A percentile compares a stretch with the other conserved stretches of the same genome.
phyloP scores from a whole-genome alignment of 306 rosid genomes.

The Citrullus amarus region DNA sequence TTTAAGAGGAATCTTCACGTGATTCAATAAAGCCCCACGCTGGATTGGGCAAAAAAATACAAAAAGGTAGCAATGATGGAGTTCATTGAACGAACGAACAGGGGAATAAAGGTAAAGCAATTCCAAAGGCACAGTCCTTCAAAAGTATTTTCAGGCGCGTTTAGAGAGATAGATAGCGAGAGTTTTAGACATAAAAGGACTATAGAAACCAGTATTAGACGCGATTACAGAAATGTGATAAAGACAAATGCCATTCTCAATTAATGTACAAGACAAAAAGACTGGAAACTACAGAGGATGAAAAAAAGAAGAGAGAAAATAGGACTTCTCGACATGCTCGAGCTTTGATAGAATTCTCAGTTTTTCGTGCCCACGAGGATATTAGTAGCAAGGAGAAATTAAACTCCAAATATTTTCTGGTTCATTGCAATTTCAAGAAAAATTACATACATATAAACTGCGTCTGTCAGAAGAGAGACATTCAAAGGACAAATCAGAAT shows the following conservation, averaged over 20 bases:
- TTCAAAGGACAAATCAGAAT: neutral
- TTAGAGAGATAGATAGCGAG: neutral
- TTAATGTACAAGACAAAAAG: neutral
- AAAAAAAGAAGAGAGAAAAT: neutral
- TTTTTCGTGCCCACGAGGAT: neutral
- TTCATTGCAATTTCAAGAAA: neutral
- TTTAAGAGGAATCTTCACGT: conserved; percentile 6
- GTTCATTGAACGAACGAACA: neutral
- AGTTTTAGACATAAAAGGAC: neutral
- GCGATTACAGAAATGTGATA: neutral
- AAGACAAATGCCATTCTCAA: conserved; percentile 1
- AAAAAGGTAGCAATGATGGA: conserved; percentile 3
- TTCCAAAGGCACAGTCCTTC: neutral
- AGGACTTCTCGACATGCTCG: conserved; percentile 1
- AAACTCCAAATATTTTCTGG: neutral
- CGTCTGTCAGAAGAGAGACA: neutral
- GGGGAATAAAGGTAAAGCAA: conserved; percentile 6
- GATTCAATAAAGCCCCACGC: conserved; percentile 4
- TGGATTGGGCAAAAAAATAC: neutral
- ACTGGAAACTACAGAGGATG: neutral
- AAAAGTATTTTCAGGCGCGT: neutral
- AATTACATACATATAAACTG: neutral
- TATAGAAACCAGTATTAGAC: neutral
- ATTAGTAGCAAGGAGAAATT: neutral
- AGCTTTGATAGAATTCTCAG: conserved; percentile 4